These are phyloP conservation scores for Heterobasidion occidentale DNA, from an alignment of 1,284 basidiomycete species.

Conservation along the genomic window DNA sequence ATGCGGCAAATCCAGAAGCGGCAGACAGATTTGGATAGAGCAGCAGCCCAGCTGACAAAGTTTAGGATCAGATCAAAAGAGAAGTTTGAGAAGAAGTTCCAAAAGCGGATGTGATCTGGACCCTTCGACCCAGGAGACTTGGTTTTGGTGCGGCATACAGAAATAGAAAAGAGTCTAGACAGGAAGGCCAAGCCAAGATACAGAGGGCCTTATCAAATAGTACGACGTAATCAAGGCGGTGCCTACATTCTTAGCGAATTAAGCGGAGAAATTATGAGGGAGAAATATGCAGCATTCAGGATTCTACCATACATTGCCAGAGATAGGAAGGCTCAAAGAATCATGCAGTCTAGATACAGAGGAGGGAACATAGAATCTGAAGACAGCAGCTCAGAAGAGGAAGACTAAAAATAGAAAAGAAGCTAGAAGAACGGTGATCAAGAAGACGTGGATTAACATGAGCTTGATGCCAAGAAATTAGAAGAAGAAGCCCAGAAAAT, in stretches of 20 bases:
- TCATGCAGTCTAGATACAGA: neutral
- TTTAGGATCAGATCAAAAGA: constrained; percentile 9
- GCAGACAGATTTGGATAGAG: constrained; percentile 8
- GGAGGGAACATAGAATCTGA: neutral
- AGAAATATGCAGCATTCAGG: neutral
- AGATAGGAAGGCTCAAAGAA: neutral
- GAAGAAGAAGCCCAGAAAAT: too few relatives aligned
- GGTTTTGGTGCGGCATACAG: constrained; percentile 19
- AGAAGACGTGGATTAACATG: too few relatives aligned
- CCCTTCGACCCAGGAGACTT: constrained; percentile 16
- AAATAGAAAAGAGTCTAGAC: constrained; percentile 15
- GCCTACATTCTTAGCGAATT: constrained; percentile 19
- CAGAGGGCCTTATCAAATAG: constrained; percentile 20
- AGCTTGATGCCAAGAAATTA: too few relatives aligned
- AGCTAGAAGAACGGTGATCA: too few relatives aligned
- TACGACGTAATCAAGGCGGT: constrained; percentile 15
- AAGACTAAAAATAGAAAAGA: too few relatives aligned
- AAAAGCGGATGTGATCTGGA: neutral
- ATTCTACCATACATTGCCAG: constrained; percentile 2
- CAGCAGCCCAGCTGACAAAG: constrained; percentile 4
- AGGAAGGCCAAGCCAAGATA: constrained; percentile 20
- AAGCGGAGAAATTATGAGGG: neutral
- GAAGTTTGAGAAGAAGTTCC: constrained; percentile 8
- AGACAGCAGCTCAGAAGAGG: too few relatives aligned
- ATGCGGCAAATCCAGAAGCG: constrained; percentile 11